Evolutionary conservation across 441 rosid genomes (phyloP).

Genomic region (Croton laevigatus): DNA sequence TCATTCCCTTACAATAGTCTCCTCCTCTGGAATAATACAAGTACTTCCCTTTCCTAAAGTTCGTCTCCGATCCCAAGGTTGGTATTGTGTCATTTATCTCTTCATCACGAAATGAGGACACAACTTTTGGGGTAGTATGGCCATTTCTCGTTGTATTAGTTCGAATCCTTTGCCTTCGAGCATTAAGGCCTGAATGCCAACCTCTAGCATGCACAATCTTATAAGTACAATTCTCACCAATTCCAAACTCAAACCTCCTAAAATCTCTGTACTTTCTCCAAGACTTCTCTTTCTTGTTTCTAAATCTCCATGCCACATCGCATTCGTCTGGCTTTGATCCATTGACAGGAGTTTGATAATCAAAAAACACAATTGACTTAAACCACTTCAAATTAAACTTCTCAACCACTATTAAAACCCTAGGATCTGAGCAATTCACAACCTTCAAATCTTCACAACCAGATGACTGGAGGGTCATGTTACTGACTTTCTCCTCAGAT

Average conservation of each 20-base stretch:
- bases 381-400: slow-evolving; percentile 72
- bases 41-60: slow-evolving; percentile 76
- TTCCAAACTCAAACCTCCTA: slow-evolving; percentile 74
- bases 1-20: slow-evolving; percentile 96
- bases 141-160: slow-evolving; percentile 31
- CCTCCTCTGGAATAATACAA: slow-evolving; percentile 89
- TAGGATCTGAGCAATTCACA: slow-evolving; percentile 87
- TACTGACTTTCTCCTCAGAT: slow-evolving; percentile 48
- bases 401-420: slow-evolving; percentile 61
- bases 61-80: slow-evolving; percentile 56
- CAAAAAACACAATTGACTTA: slow-evolving; percentile 68
- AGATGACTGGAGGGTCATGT: slow-evolving; percentile 41
- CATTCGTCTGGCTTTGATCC: slow-evolving; percentile 75
- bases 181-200: slow-evolving; percentile 88
- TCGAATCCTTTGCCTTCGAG: slow-evolving; percentile 49
- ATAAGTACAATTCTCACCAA: slow-evolving; percentile 64
- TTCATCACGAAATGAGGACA: slow-evolving; percentile 43
- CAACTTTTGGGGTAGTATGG: slow-evolving; percentile 32
- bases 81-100: slow-evolving; percentile 92
- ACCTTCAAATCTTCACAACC: slow-evolving; percentile 55
- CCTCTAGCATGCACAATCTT: slow-evolving; percentile 58
- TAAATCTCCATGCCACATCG: slow-evolving; percentile 88
- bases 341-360: slow-evolving; percentile 68
- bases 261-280: slow-evolving; percentile 93
- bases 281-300: slow-evolving; percentile 88